Conservation (phyloP, 495 filamentous ascomycete species). For the Extremus antarcticus region DNA sequence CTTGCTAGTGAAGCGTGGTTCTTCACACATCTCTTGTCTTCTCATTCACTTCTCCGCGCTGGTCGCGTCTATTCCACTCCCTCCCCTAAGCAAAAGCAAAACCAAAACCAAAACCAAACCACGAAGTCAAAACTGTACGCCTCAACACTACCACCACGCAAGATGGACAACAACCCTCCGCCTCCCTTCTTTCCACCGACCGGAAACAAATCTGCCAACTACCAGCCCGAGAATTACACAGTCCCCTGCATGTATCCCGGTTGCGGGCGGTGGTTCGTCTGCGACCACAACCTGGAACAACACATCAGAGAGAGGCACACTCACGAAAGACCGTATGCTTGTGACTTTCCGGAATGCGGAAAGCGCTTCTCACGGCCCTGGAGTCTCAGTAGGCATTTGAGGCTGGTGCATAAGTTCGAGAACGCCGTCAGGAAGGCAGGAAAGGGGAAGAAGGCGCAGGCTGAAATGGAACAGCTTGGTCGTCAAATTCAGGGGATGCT, state of each 20-base stretch:
- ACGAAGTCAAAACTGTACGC: neutral
- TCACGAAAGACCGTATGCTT: neutral
- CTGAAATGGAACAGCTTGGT: neutral
- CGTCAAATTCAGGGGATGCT: neutral
- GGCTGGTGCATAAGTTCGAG: too few species aligned
- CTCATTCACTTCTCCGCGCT: neutral
- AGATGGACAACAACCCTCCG: neutral
- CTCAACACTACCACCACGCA: neutral
- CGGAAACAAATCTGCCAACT: neutral
- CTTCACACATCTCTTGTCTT: neutral
- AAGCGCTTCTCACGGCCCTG: neutral
- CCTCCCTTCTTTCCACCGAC: neutral
- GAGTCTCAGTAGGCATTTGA: neutral
- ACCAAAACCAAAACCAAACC: neutral
- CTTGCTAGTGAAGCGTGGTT: neutral
- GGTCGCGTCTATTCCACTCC: neutral
- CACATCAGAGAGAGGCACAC: neutral
- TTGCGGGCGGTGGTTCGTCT: neutral
- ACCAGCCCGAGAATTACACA: neutral
- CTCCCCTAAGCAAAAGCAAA: neutral
- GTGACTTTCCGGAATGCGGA: neutral
- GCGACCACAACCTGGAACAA: neutral
- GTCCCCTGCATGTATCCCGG: neutral
- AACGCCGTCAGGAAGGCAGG: too few species aligned
- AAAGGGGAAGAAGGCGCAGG: too few species aligned